These are phyloP conservation scores for Dendrobium chrysotoxum DNA, from an alignment of 106 monocot genomes.

Conservation along the genomic window DNA sequence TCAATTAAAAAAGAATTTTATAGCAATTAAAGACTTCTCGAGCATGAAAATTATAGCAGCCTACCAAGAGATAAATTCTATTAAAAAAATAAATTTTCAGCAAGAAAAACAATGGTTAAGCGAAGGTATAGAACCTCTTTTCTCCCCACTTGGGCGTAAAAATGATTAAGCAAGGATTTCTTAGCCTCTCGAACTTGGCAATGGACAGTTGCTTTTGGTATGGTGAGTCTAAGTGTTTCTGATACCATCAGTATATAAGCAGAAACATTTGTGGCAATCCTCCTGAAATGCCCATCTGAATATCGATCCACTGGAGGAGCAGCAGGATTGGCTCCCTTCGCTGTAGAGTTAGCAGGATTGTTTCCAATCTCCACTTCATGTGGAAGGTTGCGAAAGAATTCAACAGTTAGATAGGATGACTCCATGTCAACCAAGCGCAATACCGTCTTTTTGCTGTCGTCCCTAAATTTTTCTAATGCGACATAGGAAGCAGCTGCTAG, in stretches of 20 bases:
- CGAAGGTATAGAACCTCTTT: constrained; percentile 25
- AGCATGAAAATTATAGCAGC: no score
- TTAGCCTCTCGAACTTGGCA: constrained; percentile 63
- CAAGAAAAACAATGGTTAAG: no score
- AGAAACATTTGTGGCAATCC: constrained; percentile 52
- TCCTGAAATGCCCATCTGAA: constrained; percentile 38
- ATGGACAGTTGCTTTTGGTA: constrained; percentile 56
- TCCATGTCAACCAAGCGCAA: constrained; percentile 62
- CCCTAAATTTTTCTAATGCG: constrained; percentile 48
- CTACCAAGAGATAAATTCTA: no score
- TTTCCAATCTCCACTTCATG: constrained; percentile 34
- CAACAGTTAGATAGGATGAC: constrained; percentile 55
- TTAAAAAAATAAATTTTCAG: no score
- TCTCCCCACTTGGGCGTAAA: constrained; percentile 45
- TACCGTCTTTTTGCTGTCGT: constrained; percentile 53
- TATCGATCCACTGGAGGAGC: constrained; percentile 35
- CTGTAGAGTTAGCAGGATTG: constrained; percentile 23
- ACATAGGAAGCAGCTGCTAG: constrained; percentile 50
- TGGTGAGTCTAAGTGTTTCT: constrained; percentile 39
- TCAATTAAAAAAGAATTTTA: no score
- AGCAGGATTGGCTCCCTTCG: background rate
- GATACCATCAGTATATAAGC: constrained; percentile 54
- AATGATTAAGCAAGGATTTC: constrained; percentile 45
- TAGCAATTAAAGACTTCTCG: no score
- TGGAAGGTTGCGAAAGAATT: constrained; percentile 63